Evolutionary conservation across 495 filamentous ascomycete species (phyloP), one percentile per base, ranked within the genome.

Genomic region (Lichenothelia convexa): DNA sequence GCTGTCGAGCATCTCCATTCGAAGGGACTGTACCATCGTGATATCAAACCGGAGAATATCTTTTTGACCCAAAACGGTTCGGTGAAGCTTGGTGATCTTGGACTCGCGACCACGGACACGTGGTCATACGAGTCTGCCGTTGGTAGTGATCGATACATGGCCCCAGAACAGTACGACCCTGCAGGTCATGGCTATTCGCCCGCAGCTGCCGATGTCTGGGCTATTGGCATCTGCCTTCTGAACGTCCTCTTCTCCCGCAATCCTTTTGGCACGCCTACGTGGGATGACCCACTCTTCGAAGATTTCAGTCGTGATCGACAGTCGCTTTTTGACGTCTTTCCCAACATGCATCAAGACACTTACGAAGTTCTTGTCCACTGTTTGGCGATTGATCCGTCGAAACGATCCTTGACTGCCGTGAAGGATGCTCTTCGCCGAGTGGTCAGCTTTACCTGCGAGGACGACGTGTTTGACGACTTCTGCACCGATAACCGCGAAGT

Each of bases 21-120:
- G 43, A 84, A 85, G 51, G 84, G 82, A 41, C 67, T 95, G 47
- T 94, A 86, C 57, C 89, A 97, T 55, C 84, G 89, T 40, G 89
- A 97, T 57, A 94, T 97, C 70, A 97, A 97, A 63, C 89, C 89
- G 5, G 89, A 97, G 67, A 97, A 97, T 61, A 92, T 97, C 58
- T 95, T 97, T 59, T 65, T 97, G 42, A 79, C 71, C 44, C 68
- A 84, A 40, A 69, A 74, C 34, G 86, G 91, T 18, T 67, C 75
- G 30, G 80, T 93, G 76, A 97, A 97, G 60, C 75, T 97, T 24
- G 89, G 89, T 48, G 89, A 97, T 56, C 91, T 95, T 53, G 89
- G 89, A 38, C 65, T 97, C 31, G 85, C 83, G 31, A 93, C 87
- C 6, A 73, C 70, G 3, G 82, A 91, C 21, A 55, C 66, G 45